phyloP scores from a whole-genome alignment of 1,284 basidiomycete genomes.

The Sanguinoderma infundibulare region DNA sequence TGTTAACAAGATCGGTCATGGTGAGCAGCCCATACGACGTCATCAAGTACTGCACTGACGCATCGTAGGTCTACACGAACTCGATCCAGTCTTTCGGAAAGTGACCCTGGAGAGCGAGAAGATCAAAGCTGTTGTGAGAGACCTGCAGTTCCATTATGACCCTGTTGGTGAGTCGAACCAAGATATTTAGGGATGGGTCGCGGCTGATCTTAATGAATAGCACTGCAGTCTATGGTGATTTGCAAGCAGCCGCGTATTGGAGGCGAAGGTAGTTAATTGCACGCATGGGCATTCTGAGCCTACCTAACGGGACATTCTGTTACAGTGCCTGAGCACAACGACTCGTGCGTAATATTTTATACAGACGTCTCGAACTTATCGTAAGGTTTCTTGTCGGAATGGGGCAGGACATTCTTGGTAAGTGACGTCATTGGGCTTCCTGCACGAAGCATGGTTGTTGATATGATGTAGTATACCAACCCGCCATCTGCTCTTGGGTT shows the following conservation, averaged over 20 bases:
- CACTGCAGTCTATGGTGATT: constrained; percentile 95
- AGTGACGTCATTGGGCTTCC: constrained; percentile 24
- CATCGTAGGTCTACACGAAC: constrained; percentile 71
- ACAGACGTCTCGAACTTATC: no score
- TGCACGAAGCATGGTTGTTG: not conserved
- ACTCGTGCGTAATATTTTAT: constrained; percentile 64
- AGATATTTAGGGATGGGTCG: not conserved
- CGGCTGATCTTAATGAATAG: constrained; percentile 39
- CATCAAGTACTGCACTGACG: not conserved
- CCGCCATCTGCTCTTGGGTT: constrained; percentile 92
- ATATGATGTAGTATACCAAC: constrained; percentile 75
- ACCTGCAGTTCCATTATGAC: constrained; percentile 81
- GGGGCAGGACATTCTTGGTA: constrained; percentile 73
- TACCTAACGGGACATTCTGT: constrained; percentile 1
- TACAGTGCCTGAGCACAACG: constrained; percentile 77
- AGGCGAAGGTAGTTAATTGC: constrained; percentile 66
- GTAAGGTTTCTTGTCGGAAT: not conserved
- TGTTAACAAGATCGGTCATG: constrained; percentile 87
- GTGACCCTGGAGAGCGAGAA: constrained; percentile 79
- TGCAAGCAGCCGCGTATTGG: constrained; percentile 90
- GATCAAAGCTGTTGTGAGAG: constrained; percentile 69
- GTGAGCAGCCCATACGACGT: constrained; percentile 37
- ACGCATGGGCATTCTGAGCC: not conserved
- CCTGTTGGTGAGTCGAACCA: constrained; percentile 65
- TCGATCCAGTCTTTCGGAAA: constrained; percentile 81